Evolutionary conservation across 1,284 basidiomycete genomes (phyloP).

Genomic region (Irpex sp.): DNA sequence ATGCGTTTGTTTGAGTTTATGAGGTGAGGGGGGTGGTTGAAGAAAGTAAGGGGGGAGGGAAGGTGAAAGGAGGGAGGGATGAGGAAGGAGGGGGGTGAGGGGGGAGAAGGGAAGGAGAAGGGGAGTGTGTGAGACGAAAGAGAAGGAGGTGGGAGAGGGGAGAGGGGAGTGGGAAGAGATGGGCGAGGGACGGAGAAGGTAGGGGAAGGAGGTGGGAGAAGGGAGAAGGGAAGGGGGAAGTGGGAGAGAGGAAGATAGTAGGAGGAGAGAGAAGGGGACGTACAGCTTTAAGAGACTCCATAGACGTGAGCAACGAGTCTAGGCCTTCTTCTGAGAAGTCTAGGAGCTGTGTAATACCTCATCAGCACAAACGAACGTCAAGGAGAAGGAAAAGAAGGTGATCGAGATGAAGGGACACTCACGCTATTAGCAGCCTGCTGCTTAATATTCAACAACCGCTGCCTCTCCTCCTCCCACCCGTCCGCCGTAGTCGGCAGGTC

Average conservation of each 20-base stretch:
- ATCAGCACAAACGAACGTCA: background rate
- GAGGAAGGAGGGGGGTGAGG: too few relatives aligned
- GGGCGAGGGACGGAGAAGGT: too few relatives aligned
- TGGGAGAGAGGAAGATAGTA: background rate
- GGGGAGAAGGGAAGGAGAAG: too few relatives aligned
- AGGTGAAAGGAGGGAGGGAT: too few relatives aligned
- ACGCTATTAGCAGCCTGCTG: conserved; percentile 56
- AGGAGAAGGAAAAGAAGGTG: background rate
- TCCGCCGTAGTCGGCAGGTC: conserved; percentile 3
- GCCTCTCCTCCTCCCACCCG: conserved; percentile 30
- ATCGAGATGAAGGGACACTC: conserved; percentile 21
- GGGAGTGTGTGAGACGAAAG: too few relatives aligned
- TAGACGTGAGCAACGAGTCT: conserved; percentile 51
- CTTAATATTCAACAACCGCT: conserved; percentile 41
- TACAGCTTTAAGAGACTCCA: conserved; percentile 59
- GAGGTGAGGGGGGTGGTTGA: too few relatives aligned
- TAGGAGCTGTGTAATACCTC: conserved; percentile 45
- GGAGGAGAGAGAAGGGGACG: conserved; percentile 19
- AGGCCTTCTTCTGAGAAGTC: conserved; percentile 71
- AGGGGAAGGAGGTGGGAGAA: too few relatives aligned
- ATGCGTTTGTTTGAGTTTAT: too few relatives aligned
- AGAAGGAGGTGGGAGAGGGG: too few relatives aligned
- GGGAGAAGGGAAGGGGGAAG: background rate
- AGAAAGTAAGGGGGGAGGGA: too few relatives aligned
- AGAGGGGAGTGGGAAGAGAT: too few relatives aligned